Evolutionary conservation across 257 asterid genomes (phyloP).

Genomic region (Solanum lignicaule): DNA sequence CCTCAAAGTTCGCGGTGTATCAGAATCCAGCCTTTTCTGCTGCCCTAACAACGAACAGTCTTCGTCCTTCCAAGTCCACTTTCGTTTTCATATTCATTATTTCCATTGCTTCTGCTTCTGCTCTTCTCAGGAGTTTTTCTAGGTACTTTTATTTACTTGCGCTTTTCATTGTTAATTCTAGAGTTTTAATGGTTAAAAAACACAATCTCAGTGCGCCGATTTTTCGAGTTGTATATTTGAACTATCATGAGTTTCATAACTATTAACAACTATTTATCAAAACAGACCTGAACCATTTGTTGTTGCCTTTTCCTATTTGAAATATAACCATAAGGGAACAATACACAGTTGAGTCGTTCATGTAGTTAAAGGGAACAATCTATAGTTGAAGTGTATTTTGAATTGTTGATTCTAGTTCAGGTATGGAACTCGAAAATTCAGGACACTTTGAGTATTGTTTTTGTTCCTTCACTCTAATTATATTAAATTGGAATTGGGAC

Average conservation of each 20-base stretch:
- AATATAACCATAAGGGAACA: neutral
- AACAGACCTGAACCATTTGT: neutral
- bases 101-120: constrained; percentile 34
- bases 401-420: neutral
- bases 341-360: neutral
- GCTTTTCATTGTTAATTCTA: neutral
- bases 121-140: constrained; percentile 28
- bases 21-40: constrained; percentile 80
- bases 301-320: neutral
- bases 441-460: neutral
- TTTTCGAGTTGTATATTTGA: neutral
- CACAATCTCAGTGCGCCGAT: neutral
- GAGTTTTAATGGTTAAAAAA: neutral
- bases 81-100: constrained; percentile 41
- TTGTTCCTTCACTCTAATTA: neutral
- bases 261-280: neutral
- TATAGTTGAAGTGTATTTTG: neutral
- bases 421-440: neutral
- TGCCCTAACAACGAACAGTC: constrained; percentile 69
- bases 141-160: constrained; percentile 20
- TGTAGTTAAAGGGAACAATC: neutral
- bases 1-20: constrained; percentile 66
- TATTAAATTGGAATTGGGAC: neutral
- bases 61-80: constrained; percentile 52
- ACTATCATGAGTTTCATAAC: neutral